These are phyloP conservation scores for Flaveria brownii DNA, from an alignment of 129 eudicot species.

Conservation along the genomic window DNA sequence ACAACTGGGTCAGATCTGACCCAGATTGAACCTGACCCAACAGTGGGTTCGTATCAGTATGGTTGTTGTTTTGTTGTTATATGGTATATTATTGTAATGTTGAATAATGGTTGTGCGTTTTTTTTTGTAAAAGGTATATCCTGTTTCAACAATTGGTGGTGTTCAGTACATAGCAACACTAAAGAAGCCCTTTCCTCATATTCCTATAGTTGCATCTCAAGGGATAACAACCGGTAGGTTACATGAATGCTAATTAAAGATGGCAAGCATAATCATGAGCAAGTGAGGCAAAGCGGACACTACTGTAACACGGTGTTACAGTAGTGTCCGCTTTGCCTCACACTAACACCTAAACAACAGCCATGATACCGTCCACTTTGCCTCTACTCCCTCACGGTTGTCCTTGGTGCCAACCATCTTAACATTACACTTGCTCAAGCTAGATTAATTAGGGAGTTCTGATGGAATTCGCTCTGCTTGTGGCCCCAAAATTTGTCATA, in stretches of 20 bases:
- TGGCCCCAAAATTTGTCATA: not conserved
- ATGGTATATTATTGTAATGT: not conserved
- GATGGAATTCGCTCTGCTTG: not conserved
- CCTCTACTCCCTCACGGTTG: not conserved
- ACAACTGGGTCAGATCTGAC: too few relatives aligned
- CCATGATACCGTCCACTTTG: not conserved
- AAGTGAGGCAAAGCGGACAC: not conserved
- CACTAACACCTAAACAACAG: too few relatives aligned
- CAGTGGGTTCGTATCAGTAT: too few relatives aligned
- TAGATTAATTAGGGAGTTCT: not conserved
- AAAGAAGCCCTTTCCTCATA: constrained; percentile 77
- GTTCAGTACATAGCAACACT: constrained; percentile 59
- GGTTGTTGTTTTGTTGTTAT: too few relatives aligned
- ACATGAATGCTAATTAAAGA: not conserved
- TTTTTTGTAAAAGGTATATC: constrained; percentile 58
- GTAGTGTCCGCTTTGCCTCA: too few relatives aligned
- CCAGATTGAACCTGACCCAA: too few relatives aligned
- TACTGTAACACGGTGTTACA: not conserved
- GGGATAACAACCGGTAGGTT: constrained; percentile 69
- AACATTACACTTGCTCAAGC: not conserved
- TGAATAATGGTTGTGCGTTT: not conserved
- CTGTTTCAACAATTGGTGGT: constrained; percentile 85
- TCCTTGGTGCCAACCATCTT: not conserved
- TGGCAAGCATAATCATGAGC: not conserved
- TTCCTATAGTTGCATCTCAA: constrained; percentile 88